A percentile compares a stretch with the other conserved stretches of the same genome.
Conservation (phyloP, 345 rosid genomes). For the Corymbia maculata region DNA sequence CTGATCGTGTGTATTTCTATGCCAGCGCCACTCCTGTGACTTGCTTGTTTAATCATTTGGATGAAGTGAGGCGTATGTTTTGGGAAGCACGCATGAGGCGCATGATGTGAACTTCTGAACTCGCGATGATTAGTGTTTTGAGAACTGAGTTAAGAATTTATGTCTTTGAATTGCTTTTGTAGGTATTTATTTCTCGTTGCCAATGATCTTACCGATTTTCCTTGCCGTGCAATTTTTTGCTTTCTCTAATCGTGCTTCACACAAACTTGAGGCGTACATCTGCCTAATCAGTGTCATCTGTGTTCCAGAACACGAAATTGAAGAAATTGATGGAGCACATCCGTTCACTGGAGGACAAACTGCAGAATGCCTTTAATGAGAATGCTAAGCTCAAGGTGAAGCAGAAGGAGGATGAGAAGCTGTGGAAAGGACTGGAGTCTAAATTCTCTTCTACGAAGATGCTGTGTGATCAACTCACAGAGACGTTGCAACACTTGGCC, state of each 20-base stretch:
- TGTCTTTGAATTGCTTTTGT: background rate
- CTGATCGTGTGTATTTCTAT: background rate
- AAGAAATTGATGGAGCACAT: slow-evolving; percentile 60
- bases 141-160: background rate
- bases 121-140: background rate
- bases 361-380: slow-evolving; percentile 83
- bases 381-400: slow-evolving; percentile 80
- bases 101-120: background rate
- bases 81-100: background rate
- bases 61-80: background rate
- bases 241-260: background rate
- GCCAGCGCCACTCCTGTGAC: background rate
- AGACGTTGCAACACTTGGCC: slow-evolving; percentile 69
- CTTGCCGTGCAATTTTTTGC: background rate
- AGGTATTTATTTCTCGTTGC: background rate
- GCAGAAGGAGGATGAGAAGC: slow-evolving; percentile 90
- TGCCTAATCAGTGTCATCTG: background rate
- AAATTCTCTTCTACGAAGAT: slow-evolving; percentile 79
- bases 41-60: background rate
- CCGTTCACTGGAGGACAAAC: slow-evolving; percentile 61
- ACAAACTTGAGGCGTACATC: background rate
- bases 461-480: slow-evolving; percentile 76
- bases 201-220: background rate
- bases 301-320: slow-evolving; percentile 64
- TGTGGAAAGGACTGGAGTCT: slow-evolving; percentile 89